A percentile compares a stretch with the other conserved stretches of the same genome.
These are phyloP conservation scores for Nigrospora oryzae DNA, from an alignment of 2,329 filamentous ascomycete genomes.

Conservation along the genomic window DNA sequence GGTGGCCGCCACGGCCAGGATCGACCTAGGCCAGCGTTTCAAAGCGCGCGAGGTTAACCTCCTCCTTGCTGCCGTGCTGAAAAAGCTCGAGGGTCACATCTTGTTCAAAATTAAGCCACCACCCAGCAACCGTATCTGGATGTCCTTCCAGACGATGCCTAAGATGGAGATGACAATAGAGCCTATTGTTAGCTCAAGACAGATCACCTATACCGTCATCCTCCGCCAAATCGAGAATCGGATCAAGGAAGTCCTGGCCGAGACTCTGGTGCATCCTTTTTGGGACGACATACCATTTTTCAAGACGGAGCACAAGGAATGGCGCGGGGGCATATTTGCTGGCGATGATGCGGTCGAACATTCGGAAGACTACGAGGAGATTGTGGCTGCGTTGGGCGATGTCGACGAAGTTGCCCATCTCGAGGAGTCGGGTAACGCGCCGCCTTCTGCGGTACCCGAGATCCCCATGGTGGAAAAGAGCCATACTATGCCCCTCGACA, in stretches of 20 bases:
- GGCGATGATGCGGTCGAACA: slow-evolving; percentile 39
- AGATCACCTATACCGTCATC: slow-evolving; percentile 91
- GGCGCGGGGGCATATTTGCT: slow-evolving; percentile 78
- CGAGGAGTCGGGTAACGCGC: slow-evolving; percentile 28
- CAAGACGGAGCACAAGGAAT: slow-evolving; percentile 66
- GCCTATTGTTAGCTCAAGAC: slow-evolving; percentile 87
- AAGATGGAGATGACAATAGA: slow-evolving; percentile 93
- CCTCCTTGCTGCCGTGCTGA: slow-evolving; percentile 76
- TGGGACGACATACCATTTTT: slow-evolving; percentile 96
- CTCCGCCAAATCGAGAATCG: slow-evolving; percentile 88
- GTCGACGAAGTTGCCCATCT: slow-evolving; percentile 36
- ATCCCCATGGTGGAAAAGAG: slow-evolving; percentile 47
- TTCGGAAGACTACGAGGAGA: slow-evolving; percentile 25
- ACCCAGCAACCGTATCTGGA: slow-evolving; percentile 93
- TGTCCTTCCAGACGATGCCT: slow-evolving; percentile 88
- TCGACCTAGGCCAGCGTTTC: slow-evolving; percentile 82
- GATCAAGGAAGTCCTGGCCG: slow-evolving; percentile 87
- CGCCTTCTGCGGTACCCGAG: slow-evolving; percentile 22
- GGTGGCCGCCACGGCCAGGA: slow-evolving; percentile 83
- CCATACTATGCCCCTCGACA: slow-evolving; percentile 38
- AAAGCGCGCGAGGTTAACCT: slow-evolving; percentile 86
- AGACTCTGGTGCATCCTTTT: slow-evolving; percentile 84
- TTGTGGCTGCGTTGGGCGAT: slow-evolving; percentile 34
- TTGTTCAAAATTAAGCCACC: slow-evolving; percentile 87
- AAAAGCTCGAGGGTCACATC: slow-evolving; percentile 76